Evolutionary conservation across 2,329 filamentous ascomycete genomes (phyloP).

Genomic region (Zymoseptoria passerinii): DNA sequence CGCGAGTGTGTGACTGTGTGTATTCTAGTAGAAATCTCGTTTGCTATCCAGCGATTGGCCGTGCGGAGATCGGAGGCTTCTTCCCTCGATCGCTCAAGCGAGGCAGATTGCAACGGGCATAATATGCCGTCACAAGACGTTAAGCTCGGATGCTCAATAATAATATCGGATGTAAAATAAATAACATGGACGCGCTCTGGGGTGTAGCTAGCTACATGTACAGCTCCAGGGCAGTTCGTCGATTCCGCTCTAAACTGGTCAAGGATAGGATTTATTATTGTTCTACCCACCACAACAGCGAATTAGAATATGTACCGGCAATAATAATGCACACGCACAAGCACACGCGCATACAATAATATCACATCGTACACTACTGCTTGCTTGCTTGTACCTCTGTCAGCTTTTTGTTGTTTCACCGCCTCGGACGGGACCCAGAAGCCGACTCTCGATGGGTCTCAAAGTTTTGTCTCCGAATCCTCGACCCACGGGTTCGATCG

Average conservation of each 20-base stretch:
- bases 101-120: not conserved
- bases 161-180: no score
- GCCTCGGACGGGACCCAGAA: not conserved
- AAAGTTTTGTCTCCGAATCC: not conserved
- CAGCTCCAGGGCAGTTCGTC: not conserved
- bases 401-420: not conserved
- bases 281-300: not conserved
- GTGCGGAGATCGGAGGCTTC: not conserved
- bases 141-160: no score
- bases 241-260: not conserved
- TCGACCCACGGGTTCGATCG: not conserved
- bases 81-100: not conserved
- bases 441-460: not conserved
- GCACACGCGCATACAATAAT: not conserved
- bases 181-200: no score
- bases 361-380: not conserved
- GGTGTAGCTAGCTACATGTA: not conserved
- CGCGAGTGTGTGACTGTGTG: not conserved
- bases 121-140: not conserved
- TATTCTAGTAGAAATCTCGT: no score
- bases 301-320: not conserved
- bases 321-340: not conserved
- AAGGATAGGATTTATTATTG: no score
- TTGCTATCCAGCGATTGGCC: not conserved
- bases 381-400: not conserved